These are phyloP conservation scores for Aspergillus nidulans DNA, from an alignment of 495 filamentous ascomycete genomes.

Conservation along the genomic window DNA sequence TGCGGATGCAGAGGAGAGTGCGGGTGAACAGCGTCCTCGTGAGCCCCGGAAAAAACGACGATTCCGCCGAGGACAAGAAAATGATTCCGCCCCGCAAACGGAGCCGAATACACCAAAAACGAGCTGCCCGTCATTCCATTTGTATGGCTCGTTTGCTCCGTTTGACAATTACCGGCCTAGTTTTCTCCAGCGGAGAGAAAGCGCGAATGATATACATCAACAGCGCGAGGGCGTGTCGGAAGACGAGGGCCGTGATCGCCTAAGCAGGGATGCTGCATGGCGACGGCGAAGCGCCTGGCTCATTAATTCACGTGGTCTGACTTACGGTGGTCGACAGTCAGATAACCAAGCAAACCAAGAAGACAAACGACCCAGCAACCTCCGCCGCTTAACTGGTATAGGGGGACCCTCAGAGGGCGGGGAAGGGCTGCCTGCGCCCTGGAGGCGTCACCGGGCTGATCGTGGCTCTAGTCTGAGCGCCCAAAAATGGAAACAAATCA, in stretches of 20 bases:
- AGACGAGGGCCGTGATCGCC: slow-evolving; percentile 76
- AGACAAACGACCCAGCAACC: slow-evolving; percentile 61
- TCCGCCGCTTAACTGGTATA: slow-evolving; percentile 68
- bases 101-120: slow-evolving; percentile 59
- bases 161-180: slow-evolving; percentile 45
- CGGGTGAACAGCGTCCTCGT: slow-evolving; percentile 37
- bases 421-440: slow-evolving; percentile 46
- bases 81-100: slow-evolving; percentile 51
- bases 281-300: slow-evolving; percentile 52
- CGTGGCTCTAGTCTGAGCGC: slow-evolving; percentile 72
- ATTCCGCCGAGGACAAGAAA: slow-evolving; percentile 44
- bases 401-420: slow-evolving; percentile 53
- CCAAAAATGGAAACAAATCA: slow-evolving; percentile 82
- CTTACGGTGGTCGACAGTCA: slow-evolving; percentile 47
- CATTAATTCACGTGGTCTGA: slow-evolving; percentile 50
- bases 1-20: slow-evolving; percentile 72
- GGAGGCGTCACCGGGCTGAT: slow-evolving; percentile 51
- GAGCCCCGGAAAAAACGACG: slow-evolving; percentile 44
- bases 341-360: slow-evolving; percentile 35
- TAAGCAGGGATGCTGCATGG: slow-evolving; percentile 56
- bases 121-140: slow-evolving; percentile 41
- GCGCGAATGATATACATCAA: slow-evolving; percentile 63
- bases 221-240: slow-evolving; percentile 75
- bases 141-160: slow-evolving; percentile 43
- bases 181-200: slow-evolving; percentile 62